These are phyloP conservation scores for Russula abietina DNA, from an alignment of 768 basidiomycete species.

Conservation along the genomic window DNA sequence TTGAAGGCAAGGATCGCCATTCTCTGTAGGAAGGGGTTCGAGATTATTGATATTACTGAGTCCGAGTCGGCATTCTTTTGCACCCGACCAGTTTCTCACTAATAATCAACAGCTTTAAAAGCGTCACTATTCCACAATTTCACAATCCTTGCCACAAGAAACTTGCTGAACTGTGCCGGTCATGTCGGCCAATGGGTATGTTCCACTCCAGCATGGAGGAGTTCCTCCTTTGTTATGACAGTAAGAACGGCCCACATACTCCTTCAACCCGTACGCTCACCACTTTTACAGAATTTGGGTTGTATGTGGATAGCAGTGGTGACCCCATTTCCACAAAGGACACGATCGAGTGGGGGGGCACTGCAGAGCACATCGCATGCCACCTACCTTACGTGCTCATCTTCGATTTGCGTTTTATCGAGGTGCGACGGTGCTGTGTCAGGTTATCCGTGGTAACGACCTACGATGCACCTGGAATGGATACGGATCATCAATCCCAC, in stretches of 20 bases:
- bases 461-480: slow-evolving; percentile 90
- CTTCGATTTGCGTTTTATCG: slow-evolving; percentile 85
- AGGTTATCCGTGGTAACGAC: slow-evolving; percentile 77
- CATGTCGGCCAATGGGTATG: slow-evolving; percentile 80
- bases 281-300: slow-evolving; percentile 64
- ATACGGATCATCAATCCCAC: slow-evolving; percentile 37
- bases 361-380: slow-evolving; percentile 80
- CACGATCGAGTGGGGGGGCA: slow-evolving; percentile 92
- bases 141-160: slow-evolving; percentile 61
- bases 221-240: slow-evolving; percentile 80
- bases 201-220: slow-evolving; percentile 82
- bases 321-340: slow-evolving; percentile 63
- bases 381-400: slow-evolving; percentile 84
- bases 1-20: slow-evolving; percentile 90
- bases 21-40: slow-evolving; percentile 88
- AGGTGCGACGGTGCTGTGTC: slow-evolving; percentile 78
- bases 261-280: neutral
- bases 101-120: slow-evolving; percentile 55
- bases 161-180: slow-evolving; percentile 73
- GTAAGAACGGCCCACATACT: slow-evolving; percentile 37
- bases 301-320: slow-evolving; percentile 87
- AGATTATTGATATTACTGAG: slow-evolving; percentile 95
- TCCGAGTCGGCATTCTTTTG: slow-evolving; percentile 37
- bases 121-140: slow-evolving; percentile 79
- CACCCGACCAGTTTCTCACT: neutral